Evolutionary conservation across 176 grass and related monocot species (phyloP).

Genomic region (Metroxylon sagu): DNA sequence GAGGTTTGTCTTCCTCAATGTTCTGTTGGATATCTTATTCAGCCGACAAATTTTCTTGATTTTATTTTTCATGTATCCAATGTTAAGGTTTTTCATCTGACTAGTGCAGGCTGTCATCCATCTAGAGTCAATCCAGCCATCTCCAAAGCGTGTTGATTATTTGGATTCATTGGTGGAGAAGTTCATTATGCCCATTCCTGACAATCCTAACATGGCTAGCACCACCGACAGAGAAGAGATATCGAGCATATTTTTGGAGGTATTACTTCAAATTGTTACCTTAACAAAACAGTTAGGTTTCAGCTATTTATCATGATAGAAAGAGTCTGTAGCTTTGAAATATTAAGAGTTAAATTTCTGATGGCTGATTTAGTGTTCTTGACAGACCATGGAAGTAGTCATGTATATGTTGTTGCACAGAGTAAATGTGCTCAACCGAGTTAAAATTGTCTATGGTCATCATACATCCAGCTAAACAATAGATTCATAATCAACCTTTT

Average conservation of each 20-base stretch:
- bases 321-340: too few species aligned
- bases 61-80: not conserved
- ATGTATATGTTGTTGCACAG: too few species aligned
- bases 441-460: too few species aligned
- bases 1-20: conserved; percentile 37
- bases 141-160: conserved; percentile 54
- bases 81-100: not conserved
- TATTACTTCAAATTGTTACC: conserved; percentile 25
- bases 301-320: too few species aligned
- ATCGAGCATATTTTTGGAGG: conserved; percentile 92
- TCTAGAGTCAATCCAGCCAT: conserved; percentile 70
- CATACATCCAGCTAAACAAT: too few species aligned
- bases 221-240: conserved; percentile 82
- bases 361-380: too few species aligned
- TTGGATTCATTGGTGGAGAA: conserved; percentile 88
- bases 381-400: too few species aligned
- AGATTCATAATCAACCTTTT: too few species aligned
- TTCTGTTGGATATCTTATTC: not conserved
- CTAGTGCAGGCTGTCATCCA: conserved; percentile 65
- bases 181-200: conserved; percentile 49
- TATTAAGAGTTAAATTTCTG: too few species aligned
- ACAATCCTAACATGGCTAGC: conserved; percentile 39
- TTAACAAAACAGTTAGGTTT: not conserved
- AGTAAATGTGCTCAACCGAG: too few species aligned
- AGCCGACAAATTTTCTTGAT: not conserved